Evolutionary conservation across 805 yeast genomes (phyloP), one percentile per base, ranked within the genome.

Genomic region (Ogataea pilisensis): DNA sequence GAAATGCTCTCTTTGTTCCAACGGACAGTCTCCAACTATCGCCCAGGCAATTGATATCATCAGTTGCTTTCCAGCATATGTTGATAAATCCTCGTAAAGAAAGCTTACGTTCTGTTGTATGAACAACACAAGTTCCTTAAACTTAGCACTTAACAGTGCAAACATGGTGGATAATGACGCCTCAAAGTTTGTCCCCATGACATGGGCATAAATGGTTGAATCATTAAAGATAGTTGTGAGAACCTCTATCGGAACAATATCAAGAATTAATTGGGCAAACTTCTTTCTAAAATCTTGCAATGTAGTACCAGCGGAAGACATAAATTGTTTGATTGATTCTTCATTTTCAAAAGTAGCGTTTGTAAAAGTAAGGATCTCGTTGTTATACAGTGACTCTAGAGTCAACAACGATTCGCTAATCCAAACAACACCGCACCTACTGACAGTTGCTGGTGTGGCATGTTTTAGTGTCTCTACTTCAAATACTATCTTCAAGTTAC

Each of bases 351-450:
- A 16, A 31, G 5, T 8, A 9, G 29, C 14, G 18, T 39, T 27
- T 43, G 46, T 25, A 18, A 57, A 49, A n/a, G 43, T 44, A 12
- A 32, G 34, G 3, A 57, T 12, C 17, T 38, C 28, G 6, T 45
- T 42, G 5, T 37, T 25, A 16, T 50, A 48, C 18, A 48, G 14
- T 20, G 43, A 48, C 14, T 27, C 28, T 7, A 34, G 8, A n/a
- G 22, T 35, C 33, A 46, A 45, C 8, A 55, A 21, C 2, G 38
- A 22, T 2, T 54, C 51, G n/a, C 78, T 80, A 49, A 86, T 64
- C 82, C 89, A 85, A 1, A 90, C 67, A 75, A 91, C 80, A 3
- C 95, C 96, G 69, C 97, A 90, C 58, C 98, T 75, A 60, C 93
- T 86, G 19, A 91, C 75, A 0, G 98, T 91, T 0, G 98, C 98